Conservation (phyloP, 176 grass and related monocot species). For the Hsuehochloa calcarea region DNA sequence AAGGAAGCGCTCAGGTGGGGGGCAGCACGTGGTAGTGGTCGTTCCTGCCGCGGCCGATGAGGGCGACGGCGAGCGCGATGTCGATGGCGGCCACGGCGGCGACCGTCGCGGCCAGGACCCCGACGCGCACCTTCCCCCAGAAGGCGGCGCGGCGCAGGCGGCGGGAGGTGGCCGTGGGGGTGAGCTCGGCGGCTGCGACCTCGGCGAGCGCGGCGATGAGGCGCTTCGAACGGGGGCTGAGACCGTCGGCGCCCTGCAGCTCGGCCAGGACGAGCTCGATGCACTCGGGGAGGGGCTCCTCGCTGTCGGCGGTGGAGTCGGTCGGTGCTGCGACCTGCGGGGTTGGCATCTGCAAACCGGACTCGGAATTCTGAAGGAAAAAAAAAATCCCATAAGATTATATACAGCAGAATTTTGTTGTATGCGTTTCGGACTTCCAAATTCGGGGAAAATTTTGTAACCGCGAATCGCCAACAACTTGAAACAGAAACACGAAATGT, state of each 20-base stretch:
- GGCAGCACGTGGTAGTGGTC: constrained; percentile 18
- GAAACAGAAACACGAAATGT: not conserved
- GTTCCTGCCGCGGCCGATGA: not conserved
- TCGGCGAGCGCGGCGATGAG: constrained; percentile 26
- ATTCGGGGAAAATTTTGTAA: not conserved
- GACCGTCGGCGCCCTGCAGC: not conserved
- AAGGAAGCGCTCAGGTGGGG: constrained; percentile 28
- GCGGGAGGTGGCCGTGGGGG: not conserved
- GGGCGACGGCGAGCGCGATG: constrained; percentile 4
- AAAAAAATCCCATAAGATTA: not conserved
- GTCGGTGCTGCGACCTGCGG: constrained; percentile 17
- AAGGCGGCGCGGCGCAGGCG: constrained; percentile 32
- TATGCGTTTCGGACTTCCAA: not conserved
- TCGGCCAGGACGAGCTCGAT: constrained; percentile 25
- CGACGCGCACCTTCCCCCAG: constrained; percentile 42
- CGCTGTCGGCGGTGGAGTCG: not conserved
- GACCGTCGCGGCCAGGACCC: constrained; percentile 32
- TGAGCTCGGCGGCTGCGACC: constrained; percentile 11
- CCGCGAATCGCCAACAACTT: not conserved
- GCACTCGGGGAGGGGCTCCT: not conserved
- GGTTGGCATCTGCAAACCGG: not conserved
- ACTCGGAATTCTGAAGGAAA: not conserved
- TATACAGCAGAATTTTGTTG: not conserved
- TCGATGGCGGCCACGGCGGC: constrained; percentile 28
- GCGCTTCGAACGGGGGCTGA: constrained; percentile 40